Evolutionary conservation across 1,284 basidiomycete species (phyloP), one percentile per base, ranked within the genome.

Genomic region (Cronartium ribicola): DNA sequence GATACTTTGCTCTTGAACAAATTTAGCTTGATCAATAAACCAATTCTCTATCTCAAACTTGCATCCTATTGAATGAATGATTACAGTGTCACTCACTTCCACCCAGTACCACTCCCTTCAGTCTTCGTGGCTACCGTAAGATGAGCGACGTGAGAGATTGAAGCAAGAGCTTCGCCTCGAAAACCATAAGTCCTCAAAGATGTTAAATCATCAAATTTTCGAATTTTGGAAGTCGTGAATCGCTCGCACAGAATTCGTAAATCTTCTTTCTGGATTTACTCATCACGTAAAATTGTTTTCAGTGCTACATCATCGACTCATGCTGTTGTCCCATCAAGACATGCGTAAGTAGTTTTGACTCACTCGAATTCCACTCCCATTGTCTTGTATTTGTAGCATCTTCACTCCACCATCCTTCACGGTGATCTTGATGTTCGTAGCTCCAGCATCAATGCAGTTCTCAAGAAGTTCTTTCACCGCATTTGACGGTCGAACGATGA

Each of bases 401-500:
- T 96, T 98, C 83, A 98, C 84, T 0, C 96, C 96, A 0, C 96
- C 96, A 75, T 98, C 95, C 82, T 96, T 97, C 77, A 95, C 86
- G 0, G 89, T 91, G 69, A 98, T 84, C 63, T 89, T 88, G 79
- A 98, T 93, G 0, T 88, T 88, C 0, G 90, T 95, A 39, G 94
- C 85, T 1, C 91, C 90, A 0, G 96, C 96, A 83, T 98, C 96
- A 41, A 98, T 85, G 22, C 90, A 87, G 79, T 98, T 98, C 83
- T 99, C 96, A 29, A 98, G 84, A 0, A 98, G 85, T 82, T 98
- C 96, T 81, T 99, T 99, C 76, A 98, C 85, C 0, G 96, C 96
- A 77, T 95, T 98, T 8, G 92, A 88, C 0, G 96, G 96, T 41
- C 96, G 84, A 76, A 98, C 95, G 76, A 98, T 98, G 80, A 98